Evolutionary conservation across 2,329 filamentous ascomycete genomes (phyloP).

Genomic region (Cercospora beticola): DNA sequence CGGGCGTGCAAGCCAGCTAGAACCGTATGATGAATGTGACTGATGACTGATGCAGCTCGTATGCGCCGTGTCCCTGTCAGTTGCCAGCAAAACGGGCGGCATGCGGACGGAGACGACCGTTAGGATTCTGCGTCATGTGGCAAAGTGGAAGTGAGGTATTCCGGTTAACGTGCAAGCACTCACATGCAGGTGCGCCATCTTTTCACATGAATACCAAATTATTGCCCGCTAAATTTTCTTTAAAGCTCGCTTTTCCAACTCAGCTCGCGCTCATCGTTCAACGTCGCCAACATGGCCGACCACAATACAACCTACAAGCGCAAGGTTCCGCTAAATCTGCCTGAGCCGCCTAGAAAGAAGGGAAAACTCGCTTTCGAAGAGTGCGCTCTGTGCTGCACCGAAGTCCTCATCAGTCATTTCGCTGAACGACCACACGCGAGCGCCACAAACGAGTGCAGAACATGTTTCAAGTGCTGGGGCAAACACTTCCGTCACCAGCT

Average conservation of each 20-base stretch:
- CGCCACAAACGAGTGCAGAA: neutral
- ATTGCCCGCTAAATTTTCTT: neutral
- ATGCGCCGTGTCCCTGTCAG: neutral
- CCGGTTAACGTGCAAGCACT: neutral
- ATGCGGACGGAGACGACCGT: neutral
- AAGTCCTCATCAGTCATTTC: neutral
- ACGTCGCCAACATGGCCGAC: neutral
- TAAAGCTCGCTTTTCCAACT: neutral
- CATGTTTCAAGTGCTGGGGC: constrained; percentile 11
- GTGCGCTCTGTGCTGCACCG: constrained; percentile 9
- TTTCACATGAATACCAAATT: neutral
- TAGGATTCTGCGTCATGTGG: neutral
- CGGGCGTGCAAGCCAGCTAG: neutral
- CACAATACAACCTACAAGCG: neutral
- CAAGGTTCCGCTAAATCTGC: neutral
- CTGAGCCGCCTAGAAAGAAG: too few species aligned
- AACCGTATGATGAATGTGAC: neutral
- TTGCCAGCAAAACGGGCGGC: neutral
- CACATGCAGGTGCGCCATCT: neutral
- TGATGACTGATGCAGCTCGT: neutral
- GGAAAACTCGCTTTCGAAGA: too few species aligned
- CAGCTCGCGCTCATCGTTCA: neutral
- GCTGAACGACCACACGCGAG: neutral
- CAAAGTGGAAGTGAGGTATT: neutral
- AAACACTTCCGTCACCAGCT: constrained; percentile 5